phyloP scores from a whole-genome alignment of 139 green algal species.

The Prasinococcaceae sp. region DNA sequence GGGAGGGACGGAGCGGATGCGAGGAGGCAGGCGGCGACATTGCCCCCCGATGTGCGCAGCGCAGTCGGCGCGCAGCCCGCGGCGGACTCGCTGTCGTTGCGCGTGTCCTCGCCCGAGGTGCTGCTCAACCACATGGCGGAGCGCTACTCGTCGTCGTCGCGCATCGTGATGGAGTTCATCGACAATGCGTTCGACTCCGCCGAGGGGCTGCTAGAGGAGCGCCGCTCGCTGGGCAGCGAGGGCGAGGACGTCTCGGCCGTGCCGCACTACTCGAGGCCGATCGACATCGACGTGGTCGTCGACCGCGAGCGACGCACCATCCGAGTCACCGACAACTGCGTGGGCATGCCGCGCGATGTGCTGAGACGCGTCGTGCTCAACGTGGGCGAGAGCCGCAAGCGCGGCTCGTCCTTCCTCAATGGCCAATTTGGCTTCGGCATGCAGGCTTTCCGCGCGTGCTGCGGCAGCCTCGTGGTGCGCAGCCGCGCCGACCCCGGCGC shows the following conservation, averaged over 20 bases:
- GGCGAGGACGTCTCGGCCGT: too few relatives aligned
- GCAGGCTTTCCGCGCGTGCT: constrained; percentile 5
- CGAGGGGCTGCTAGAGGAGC: neutral
- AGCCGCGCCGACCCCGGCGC: neutral
- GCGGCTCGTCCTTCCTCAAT: constrained; percentile 10
- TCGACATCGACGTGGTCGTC: constrained; percentile 3
- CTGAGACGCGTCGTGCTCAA: constrained; percentile 3
- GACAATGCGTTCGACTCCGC: constrained; percentile 10
- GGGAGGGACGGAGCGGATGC: too few relatives aligned
- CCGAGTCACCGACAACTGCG: constrained; percentile 8
- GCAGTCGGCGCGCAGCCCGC: too few relatives aligned
- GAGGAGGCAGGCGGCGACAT: too few relatives aligned
- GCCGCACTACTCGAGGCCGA: too few relatives aligned
- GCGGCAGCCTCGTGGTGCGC: neutral
- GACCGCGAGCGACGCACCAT: too few relatives aligned
- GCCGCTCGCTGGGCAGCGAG: neutral
- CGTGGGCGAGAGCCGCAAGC: constrained; percentile 6
- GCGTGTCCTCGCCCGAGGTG: neutral
- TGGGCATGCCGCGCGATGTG: constrained; percentile 5
- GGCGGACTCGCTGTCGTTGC: too few relatives aligned
- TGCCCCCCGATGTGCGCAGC: too few relatives aligned
- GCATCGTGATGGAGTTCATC: constrained; percentile 9
- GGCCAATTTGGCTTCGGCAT: constrained; percentile 12
- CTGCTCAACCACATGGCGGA: constrained; percentile 15
- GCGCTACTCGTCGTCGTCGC: constrained; percentile 6